phyloP scores from a whole-genome alignment of 176 grass and related monocot genomes.

The Cenchrus americanus region DNA sequence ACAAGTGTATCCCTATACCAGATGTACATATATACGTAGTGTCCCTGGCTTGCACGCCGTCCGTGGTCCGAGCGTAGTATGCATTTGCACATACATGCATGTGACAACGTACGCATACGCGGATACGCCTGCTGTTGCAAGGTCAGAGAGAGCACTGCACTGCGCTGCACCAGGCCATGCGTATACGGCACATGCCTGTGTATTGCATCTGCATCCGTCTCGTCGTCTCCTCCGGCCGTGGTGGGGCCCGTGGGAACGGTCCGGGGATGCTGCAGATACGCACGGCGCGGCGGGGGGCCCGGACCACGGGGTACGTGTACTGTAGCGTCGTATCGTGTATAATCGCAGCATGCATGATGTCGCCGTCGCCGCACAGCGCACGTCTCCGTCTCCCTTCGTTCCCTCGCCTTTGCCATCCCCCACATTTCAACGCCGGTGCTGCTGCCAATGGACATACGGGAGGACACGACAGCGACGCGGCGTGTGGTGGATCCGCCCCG shows the following conservation, averaged over 20 bases:
- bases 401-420: neutral
- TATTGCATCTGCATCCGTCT: too few relatives aligned
- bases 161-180: neutral
- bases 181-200: conserved; percentile 10
- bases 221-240: too few relatives aligned
- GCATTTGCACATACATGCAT: neutral
- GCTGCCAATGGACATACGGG: neutral
- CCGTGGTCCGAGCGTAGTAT: neutral
- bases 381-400: neutral
- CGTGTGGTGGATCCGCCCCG: neutral
- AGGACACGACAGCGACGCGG: conserved; percentile 16
- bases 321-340: neutral
- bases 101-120: neutral
- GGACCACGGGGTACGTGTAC: neutral
- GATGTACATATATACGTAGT: neutral
- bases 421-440: conserved; percentile 32
- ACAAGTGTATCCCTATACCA: too few relatives aligned
- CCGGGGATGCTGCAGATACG: neutral
- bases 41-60: neutral
- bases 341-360: neutral
- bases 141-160: too few relatives aligned
- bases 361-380: neutral
- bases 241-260: neutral
- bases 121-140: too few relatives aligned
- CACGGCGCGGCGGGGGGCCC: neutral